phyloP scores from a whole-genome alignment of 352 stramenopile species.

The Pythium plurisporium region DNA sequence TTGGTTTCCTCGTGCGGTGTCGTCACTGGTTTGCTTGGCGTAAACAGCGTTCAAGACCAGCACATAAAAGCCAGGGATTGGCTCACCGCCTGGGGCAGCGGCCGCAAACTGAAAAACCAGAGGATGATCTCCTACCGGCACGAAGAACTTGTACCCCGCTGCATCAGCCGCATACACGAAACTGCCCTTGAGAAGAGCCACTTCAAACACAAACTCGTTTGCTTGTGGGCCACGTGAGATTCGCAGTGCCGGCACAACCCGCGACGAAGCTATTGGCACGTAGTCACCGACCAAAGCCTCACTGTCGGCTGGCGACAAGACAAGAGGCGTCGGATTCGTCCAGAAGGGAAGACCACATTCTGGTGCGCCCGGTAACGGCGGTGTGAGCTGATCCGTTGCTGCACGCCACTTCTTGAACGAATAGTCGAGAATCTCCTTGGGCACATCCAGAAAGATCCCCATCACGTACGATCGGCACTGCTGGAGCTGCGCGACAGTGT shows the following conservation, averaged over 20 bases:
- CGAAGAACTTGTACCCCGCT: neutral
- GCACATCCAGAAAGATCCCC: slow-evolving; percentile 57
- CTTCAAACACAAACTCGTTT: neutral
- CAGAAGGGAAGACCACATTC: slow-evolving; percentile 40
- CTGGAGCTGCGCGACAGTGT: slow-evolving; percentile 23
- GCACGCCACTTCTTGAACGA: slow-evolving; percentile 31
- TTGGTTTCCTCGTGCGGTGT: too few relatives aligned
- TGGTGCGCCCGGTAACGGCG: slow-evolving; percentile 25
- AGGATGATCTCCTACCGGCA: neutral
- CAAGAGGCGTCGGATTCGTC: slow-evolving; percentile 28
- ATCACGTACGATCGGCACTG: slow-evolving; percentile 56
- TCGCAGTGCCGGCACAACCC: slow-evolving; percentile 32
- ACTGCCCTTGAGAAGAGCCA: neutral
- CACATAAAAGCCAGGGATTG: neutral
- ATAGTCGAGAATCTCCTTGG: slow-evolving; percentile 41
- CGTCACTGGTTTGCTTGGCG: too few relatives aligned
- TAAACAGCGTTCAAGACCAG: neutral
- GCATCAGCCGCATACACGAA: neutral
- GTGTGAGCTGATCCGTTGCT: slow-evolving; percentile 22
- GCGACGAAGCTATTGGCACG: slow-evolving; percentile 23
- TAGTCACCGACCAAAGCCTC: slow-evolving; percentile 40
- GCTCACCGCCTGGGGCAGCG: neutral
- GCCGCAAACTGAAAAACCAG: neutral
- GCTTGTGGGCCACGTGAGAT: slow-evolving; percentile 7
- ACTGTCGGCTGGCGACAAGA: slow-evolving; percentile 16